Evolutionary conservation across 148 eudicot species (phyloP).

Genomic region (Arctostaphylos glauca): DNA sequence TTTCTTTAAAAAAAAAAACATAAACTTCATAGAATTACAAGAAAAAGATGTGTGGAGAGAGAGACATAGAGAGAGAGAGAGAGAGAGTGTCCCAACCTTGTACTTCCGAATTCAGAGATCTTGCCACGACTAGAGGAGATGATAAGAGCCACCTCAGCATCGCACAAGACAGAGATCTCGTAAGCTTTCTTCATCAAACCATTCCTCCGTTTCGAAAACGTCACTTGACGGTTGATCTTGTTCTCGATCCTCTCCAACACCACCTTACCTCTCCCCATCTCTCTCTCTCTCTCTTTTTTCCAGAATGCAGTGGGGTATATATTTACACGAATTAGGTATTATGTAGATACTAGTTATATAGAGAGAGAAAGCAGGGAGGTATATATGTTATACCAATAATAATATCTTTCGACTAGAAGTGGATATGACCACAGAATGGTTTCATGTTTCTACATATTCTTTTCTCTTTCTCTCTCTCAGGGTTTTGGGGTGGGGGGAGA

Average conservation of each 20-base stretch:
- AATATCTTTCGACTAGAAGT: neutral
- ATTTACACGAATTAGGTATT: neutral
- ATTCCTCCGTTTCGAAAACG: slow-evolving; percentile 1
- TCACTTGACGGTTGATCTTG: slow-evolving; percentile 6
- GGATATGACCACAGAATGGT: neutral
- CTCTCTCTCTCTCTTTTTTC: neutral
- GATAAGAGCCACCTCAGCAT: slow-evolving; percentile 1
- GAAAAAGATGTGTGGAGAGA: neutral
- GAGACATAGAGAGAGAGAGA: neutral
- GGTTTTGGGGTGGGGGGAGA: neutral
- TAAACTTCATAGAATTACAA: neutral
- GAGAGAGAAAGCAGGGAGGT: neutral
- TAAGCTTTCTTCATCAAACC: slow-evolving; percentile 7
- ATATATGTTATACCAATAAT: neutral
- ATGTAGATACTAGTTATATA: neutral
- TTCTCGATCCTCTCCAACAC: slow-evolving; percentile 13
- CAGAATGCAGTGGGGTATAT: too few relatives aligned
- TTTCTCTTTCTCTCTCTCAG: neutral
- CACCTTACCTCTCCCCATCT: slow-evolving; percentile 11
- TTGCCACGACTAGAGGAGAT: neutral
- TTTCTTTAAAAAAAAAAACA: too few relatives aligned
- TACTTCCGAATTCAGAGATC: slow-evolving; percentile 3
- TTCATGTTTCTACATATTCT: neutral
- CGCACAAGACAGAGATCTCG: slow-evolving; percentile 6
- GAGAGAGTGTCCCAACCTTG: neutral